Evolutionary conservation across 768 basidiomycete species (phyloP).

Genomic region (Tulasnella sp.): DNA sequence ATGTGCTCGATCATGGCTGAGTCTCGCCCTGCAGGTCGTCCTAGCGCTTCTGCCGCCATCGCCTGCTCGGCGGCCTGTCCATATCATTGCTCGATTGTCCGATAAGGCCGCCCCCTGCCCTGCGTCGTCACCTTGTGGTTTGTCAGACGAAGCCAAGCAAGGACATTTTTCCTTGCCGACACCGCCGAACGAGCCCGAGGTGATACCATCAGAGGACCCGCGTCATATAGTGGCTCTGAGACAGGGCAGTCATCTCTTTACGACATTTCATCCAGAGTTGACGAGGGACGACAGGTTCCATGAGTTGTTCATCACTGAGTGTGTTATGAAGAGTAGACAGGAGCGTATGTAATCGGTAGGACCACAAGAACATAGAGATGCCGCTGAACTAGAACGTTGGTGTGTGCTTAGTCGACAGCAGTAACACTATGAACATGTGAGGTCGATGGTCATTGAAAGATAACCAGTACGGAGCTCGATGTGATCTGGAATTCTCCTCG

Average conservation of each 20-base stretch:
- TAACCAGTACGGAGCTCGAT: too few relatives aligned
- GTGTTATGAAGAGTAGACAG: constrained; percentile 36
- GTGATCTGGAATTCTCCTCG: too few relatives aligned
- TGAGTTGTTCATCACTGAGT: constrained; percentile 75
- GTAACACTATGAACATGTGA: too few relatives aligned
- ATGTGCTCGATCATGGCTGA: neutral
- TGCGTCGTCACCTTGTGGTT: constrained; percentile 19
- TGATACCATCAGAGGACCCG: constrained; percentile 34
- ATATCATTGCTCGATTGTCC: constrained; percentile 62
- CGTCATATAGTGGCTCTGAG: constrained; percentile 71
- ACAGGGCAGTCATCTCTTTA: constrained; percentile 74
- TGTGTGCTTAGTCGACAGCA: too few relatives aligned
- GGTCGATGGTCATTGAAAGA: too few relatives aligned
- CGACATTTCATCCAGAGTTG: constrained; percentile 91
- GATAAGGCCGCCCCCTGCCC: constrained; percentile 20
- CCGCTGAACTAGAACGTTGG: too few relatives aligned
- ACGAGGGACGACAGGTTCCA: constrained; percentile 81
- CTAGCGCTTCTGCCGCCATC: constrained; percentile 37
- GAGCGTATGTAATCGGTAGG: too few relatives aligned
- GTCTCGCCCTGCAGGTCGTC: constrained; percentile 52
- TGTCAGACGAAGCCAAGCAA: constrained; percentile 13
- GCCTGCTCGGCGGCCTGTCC: constrained; percentile 42
- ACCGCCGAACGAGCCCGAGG: constrained; percentile 33
- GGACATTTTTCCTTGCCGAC: constrained; percentile 30
- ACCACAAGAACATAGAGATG: too few relatives aligned